Evolutionary conservation across 75 land plant species (phyloP).

Genomic region (Gnetum montanum): DNA sequence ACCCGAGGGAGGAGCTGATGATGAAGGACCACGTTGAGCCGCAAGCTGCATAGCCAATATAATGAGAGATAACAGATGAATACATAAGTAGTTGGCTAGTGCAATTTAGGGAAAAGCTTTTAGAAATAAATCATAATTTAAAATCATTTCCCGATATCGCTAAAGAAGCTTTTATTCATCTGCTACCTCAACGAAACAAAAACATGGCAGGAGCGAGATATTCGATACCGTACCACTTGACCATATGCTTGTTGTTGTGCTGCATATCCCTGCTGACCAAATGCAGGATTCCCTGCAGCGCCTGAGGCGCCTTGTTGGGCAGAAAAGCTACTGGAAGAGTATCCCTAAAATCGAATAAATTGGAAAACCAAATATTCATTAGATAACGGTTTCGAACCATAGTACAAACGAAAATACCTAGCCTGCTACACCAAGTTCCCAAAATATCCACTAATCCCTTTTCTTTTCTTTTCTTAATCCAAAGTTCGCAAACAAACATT

Average conservation of each 20-base stretch:
- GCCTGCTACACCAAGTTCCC: not conserved
- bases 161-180: not conserved
- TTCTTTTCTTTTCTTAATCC: too few relatives aligned
- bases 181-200: not conserved
- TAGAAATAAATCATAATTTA: too few relatives aligned
- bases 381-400: not conserved
- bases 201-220: not conserved
- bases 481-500: too few relatives aligned
- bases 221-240: not conserved
- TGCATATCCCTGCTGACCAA: constrained; percentile 2
- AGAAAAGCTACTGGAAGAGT: not conserved
- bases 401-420: not conserved
- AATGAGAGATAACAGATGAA: too few relatives aligned
- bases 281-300: constrained; percentile 7
- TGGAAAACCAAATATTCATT: not conserved
- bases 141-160: not conserved
- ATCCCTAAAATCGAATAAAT: not conserved
- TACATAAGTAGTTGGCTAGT: too few relatives aligned
- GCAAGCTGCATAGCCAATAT: too few relatives aligned
- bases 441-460: not conserved
- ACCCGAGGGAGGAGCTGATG: constrained; percentile 32
- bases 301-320: too few relatives aligned
- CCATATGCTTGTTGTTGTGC: too few relatives aligned
- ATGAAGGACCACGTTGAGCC: constrained; percentile 35
- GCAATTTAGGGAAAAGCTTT: too few relatives aligned